phyloP scores from a whole-genome alignment of 805 yeast species.

The Candida methanosorbosa region DNA sequence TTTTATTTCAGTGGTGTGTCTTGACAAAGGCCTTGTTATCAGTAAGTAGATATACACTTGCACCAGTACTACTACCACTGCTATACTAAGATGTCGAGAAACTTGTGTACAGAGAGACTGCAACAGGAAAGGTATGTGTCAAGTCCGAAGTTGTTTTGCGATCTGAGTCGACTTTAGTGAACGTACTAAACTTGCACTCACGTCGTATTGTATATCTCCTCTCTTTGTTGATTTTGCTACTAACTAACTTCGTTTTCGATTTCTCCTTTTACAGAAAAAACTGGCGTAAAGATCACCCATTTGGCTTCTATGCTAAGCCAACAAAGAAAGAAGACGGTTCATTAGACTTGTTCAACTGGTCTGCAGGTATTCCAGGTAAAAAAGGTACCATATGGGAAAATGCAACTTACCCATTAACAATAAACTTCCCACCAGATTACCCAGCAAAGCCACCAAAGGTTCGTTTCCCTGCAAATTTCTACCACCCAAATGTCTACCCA shows the following conservation, averaged over 20 bases:
- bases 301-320: conserved; percentile 94
- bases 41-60: too few relatives aligned
- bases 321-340: conserved; percentile 71
- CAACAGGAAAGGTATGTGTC: conserved; percentile 70
- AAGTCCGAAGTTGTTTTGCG: not conserved
- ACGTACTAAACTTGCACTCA: too few relatives aligned
- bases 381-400: conserved; percentile 80
- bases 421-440: conserved; percentile 81
- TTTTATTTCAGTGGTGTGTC: too few relatives aligned
- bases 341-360: conserved; percentile 80
- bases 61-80: too few relatives aligned
- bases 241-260: not conserved
- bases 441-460: conserved; percentile 97
- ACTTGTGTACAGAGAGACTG: conserved; percentile 65
- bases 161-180: too few relatives aligned
- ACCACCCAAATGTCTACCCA: conserved; percentile 97
- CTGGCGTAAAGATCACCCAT: conserved; percentile 98
- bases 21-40: too few relatives aligned
- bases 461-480: conserved; percentile 79
- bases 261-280: conserved; percentile 49
- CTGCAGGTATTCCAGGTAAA: conserved; percentile 94
- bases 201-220: not conserved
- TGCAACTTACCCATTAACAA: conserved; percentile 80
- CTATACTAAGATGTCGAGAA: conserved; percentile 8
- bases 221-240: not conserved